Base-by-base conservation (phyloP, 345 rosid genomes). In the Dipteronia dyeriana region DNA sequence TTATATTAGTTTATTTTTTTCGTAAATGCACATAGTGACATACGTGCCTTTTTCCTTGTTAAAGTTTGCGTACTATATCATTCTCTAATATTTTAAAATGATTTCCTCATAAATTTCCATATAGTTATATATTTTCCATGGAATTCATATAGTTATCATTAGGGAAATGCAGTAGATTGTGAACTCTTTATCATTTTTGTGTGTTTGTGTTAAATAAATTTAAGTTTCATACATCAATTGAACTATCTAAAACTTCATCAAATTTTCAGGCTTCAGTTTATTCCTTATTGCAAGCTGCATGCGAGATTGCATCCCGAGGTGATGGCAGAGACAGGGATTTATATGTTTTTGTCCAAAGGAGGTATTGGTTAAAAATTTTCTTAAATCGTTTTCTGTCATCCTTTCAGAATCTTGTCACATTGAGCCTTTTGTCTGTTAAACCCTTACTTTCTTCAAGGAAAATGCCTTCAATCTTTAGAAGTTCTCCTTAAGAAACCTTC, bases 271-370 rank as follows among this genome's bases (percentile, higher is more conserved):
- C 92, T 77, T 86, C 99, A 26, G 93, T 87, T 49, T 91, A 87
- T 87, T 91, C 89, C 80, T 86, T 94, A 74, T 78, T 96, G 83
- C 94, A 88, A 94, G 99, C 99, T 78, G 97, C 95, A 65, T 85
- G 82, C 62, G 97, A 96, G 81, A 89, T 94, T 87, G 85, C 98
- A 68, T 89, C 94, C 43, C 89, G 85, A 67, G 95, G 94, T 73
- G 86, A 87, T 87, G 86, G 86, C 53, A 86, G 93, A 85, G 97
- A 96, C 81, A 84, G 86, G 75, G 98, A 91, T 79, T 62, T 81
- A 72, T 87, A 87, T 80, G 86, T 90, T 81, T 92, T 92, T 83
- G 91, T 94, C 41, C 94, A 91, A 75, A 90, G 88, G 79, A 96
- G 98, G 99, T 96, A 89, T 63, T 79, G 4, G 54, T 39, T 54